These are phyloP conservation scores for Nothophoma quercina DNA, from an alignment of 2,329 filamentous ascomycete genomes.

Conservation along the genomic window DNA sequence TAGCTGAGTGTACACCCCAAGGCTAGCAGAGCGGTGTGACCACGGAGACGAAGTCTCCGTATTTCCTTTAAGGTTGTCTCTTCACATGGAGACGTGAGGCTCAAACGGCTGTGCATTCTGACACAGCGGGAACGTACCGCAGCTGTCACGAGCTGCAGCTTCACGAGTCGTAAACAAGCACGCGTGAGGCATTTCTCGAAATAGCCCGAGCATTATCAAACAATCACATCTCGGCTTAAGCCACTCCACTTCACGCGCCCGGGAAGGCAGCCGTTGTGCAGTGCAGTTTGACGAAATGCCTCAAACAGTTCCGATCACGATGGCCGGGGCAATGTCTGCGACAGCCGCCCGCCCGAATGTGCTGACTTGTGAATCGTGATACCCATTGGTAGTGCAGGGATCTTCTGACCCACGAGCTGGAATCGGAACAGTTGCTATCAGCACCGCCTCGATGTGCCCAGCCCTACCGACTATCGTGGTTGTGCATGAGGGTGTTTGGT, in stretches of 20 bases:
- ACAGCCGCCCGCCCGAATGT: constrained; percentile 36
- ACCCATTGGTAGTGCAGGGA: constrained; percentile 24
- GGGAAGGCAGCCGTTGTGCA: constrained; percentile 2
- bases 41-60: not conserved
- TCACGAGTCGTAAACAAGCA: constrained; percentile 11
- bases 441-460: constrained; percentile 32
- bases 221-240: constrained; percentile 21
- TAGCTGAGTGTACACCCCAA: constrained; percentile 2
- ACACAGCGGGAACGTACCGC: constrained; percentile 11
- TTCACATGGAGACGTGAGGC: constrained; percentile 5
- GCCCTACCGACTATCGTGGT: constrained; percentile 27
- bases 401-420: constrained; percentile 32
- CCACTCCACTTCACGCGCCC: not conserved
- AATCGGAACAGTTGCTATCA: constrained; percentile 35
- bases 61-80: not conserved
- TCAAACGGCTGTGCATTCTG: constrained; percentile 15
- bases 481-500: constrained; percentile 4
- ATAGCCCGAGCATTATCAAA: constrained; percentile 8
- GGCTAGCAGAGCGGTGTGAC: constrained; percentile 11
- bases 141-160: constrained; percentile 19
- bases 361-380: constrained; percentile 24
- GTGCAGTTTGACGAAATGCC: constrained; percentile 26
- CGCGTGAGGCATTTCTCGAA: constrained; percentile 18
- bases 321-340: constrained; percentile 9
- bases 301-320: constrained; percentile 20